Conservation (phyloP, 176 grass and related monocot genomes). For the Carex myosuroides region DNA sequence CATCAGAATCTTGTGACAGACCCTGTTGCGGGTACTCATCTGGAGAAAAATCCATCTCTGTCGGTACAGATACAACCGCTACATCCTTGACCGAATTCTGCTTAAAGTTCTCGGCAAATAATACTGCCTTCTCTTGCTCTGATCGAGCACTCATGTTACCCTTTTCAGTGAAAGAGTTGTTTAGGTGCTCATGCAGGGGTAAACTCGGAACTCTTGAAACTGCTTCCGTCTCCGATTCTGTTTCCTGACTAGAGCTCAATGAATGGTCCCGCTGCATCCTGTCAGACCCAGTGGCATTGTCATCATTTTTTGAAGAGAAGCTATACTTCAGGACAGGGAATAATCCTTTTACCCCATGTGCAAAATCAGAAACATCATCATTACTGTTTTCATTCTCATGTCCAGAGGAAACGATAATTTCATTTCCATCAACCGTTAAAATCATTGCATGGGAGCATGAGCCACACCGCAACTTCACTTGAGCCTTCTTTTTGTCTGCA, state of each 20-base stretch:
- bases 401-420: slow-evolving; percentile 38
- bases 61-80: slow-evolving; percentile 37
- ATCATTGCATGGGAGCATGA: slow-evolving; percentile 71
- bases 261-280: background rate
- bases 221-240: slow-evolving; percentile 31
- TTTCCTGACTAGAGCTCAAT: slow-evolving; percentile 11
- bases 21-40: slow-evolving; percentile 42
- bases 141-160: slow-evolving; percentile 64
- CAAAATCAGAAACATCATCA: slow-evolving; percentile 14
- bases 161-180: slow-evolving; percentile 39
- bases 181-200: slow-evolving; percentile 38
- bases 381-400: slow-evolving; percentile 33
- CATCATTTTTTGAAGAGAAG: slow-evolving; percentile 51
- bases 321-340: slow-evolving; percentile 58
- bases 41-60: slow-evolving; percentile 47
- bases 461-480: slow-evolving; percentile 66
- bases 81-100: slow-evolving; percentile 68
- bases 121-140: slow-evolving; percentile 63
- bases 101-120: slow-evolving; percentile 55
- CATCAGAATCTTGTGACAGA: slow-evolving; percentile 34
- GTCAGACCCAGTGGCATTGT: slow-evolving; percentile 13
- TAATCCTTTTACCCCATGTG: slow-evolving; percentile 30
- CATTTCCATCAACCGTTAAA: slow-evolving; percentile 57
- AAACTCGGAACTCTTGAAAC: slow-evolving; percentile 51
- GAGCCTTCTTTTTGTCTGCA: slow-evolving; percentile 38